Evolutionary conservation across 331 rosid species (phyloP).

Genomic region (Quercus lobata): DNA sequence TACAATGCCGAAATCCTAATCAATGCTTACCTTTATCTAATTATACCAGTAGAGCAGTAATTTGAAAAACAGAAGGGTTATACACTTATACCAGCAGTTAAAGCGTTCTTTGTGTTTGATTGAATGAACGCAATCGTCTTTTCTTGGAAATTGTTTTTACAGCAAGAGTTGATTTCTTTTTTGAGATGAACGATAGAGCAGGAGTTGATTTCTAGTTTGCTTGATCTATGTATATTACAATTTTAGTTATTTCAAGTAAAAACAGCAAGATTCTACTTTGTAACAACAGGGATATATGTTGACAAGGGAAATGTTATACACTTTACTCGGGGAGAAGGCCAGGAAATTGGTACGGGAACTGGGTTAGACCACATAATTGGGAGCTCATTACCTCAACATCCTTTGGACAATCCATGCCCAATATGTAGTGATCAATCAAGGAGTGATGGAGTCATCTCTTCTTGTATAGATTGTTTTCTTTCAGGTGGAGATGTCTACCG

Average conservation of each 20-base stretch:
- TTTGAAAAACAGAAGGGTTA: too few species aligned
- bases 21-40: too few species aligned
- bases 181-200: neutral
- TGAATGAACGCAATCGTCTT: too few species aligned
- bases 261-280: neutral
- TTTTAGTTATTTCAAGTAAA: too few species aligned
- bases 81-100: too few species aligned
- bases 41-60: too few species aligned
- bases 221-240: too few species aligned
- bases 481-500: slow-evolving; percentile 43
- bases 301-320: slow-evolving; percentile 69
- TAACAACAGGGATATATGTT: slow-evolving; percentile 53
- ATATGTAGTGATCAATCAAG: slow-evolving; percentile 40
- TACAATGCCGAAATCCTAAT: too few species aligned
- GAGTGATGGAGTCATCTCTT: slow-evolving; percentile 46
- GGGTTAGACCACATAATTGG: slow-evolving; percentile 29
- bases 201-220: too few species aligned
- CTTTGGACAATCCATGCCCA: slow-evolving; percentile 43
- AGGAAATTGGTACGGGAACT: slow-evolving; percentile 43
- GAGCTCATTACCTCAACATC: slow-evolving; percentile 33
- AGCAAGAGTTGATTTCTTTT: too few species aligned
- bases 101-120: too few species aligned
- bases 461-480: slow-evolving; percentile 73
- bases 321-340: slow-evolving; percentile 54
- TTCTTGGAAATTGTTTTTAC: too few species aligned